Percentiles rank a stretch among this genome's conserved stretches.
Evolutionary conservation across 2,329 filamentous ascomycete genomes (phyloP).

Genomic region (Fulvia fulva): DNA sequence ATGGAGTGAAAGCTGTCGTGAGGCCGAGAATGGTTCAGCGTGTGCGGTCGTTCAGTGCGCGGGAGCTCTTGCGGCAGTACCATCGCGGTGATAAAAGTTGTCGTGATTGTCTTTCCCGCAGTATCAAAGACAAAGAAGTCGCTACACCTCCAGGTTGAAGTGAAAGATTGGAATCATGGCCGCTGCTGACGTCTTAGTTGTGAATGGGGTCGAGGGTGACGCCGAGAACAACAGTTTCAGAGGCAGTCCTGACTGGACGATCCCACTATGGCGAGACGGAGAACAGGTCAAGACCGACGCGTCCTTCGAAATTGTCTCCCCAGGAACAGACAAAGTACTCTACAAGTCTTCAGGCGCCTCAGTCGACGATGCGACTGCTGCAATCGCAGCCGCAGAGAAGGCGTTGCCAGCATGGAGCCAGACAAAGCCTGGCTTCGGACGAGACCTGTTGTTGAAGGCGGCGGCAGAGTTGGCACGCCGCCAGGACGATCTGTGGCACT

Average conservation of each 20-base stretch:
- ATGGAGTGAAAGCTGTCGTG: too few relatives aligned
- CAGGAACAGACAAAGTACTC: conserved; percentile 49
- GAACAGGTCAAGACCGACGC: conserved; percentile 43
- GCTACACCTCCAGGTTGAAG: background rate
- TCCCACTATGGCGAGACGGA: conserved; percentile 45
- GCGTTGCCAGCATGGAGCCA: conserved; percentile 67
- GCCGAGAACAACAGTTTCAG: background rate
- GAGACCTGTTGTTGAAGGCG: conserved; percentile 66
- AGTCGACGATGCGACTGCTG: conserved; percentile 52
- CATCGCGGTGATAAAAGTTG: background rate
- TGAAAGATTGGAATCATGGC: background rate
- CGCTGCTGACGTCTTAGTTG: background rate
- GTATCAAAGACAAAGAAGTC: background rate
- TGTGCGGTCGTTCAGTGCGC: background rate
- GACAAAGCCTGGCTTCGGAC: conserved; percentile 56
- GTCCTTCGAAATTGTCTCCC: conserved; percentile 55
- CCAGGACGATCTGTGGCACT: conserved; percentile 57
- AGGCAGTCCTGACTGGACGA: conserved; percentile 16
- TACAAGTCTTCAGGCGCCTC: conserved; percentile 56
- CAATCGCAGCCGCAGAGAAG: conserved; percentile 58
- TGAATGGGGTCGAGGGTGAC: background rate
- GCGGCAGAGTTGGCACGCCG: conserved; percentile 59
- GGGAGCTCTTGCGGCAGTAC: background rate
- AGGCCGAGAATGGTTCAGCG: background rate
- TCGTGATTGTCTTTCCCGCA: background rate